Evolutionary conservation across 2,329 filamentous ascomycete species (phyloP).

Genomic region (Xylariomycetidae sp.): DNA sequence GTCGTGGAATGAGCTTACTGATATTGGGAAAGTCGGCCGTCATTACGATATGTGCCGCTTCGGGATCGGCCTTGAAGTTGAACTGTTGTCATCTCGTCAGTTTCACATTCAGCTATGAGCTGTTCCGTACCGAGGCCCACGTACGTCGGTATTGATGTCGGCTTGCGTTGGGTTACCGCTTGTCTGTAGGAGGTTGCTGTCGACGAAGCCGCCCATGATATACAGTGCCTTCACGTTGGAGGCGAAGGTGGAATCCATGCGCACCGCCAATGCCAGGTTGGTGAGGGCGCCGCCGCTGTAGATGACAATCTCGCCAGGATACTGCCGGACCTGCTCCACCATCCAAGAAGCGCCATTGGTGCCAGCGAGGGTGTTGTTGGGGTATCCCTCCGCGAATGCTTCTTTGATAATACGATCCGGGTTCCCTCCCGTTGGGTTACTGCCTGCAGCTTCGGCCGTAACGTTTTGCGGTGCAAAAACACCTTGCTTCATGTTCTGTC

Average conservation of each 20-base stretch:
- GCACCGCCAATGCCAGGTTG: slow-evolving; percentile 41
- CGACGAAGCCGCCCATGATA: slow-evolving; percentile 45
- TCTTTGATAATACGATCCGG: slow-evolving; percentile 32
- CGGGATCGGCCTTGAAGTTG: slow-evolving; percentile 46
- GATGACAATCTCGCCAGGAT: slow-evolving; percentile 44
- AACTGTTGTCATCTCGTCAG: slow-evolving; percentile 24
- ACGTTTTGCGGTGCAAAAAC: slow-evolving; percentile 37
- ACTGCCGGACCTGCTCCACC: slow-evolving; percentile 40
- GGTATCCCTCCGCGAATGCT: slow-evolving; percentile 40
- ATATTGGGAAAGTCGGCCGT: slow-evolving; percentile 41
- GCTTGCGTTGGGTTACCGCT: slow-evolving; percentile 14
- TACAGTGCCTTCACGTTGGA: slow-evolving; percentile 38
- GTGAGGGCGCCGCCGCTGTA: slow-evolving; percentile 40
- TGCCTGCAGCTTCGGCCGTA: slow-evolving; percentile 34
- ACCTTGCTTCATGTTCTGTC: slow-evolving; percentile 24
- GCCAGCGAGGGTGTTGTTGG: slow-evolving; percentile 35
- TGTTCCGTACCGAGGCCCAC: too few relatives aligned
- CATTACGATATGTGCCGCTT: slow-evolving; percentile 42
- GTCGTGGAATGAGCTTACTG: slow-evolving; percentile 9
- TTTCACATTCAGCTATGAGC: neutral
- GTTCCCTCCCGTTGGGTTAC: slow-evolving; percentile 39
- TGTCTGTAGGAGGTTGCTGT: slow-evolving; percentile 31
- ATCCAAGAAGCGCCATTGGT: slow-evolving; percentile 35
- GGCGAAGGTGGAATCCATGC: slow-evolving; percentile 40
- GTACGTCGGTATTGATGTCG: slow-evolving; percentile 21